A percentile compares a stretch with the other conserved stretches of the same genome.
Evolutionary conservation across 768 basidiomycete species (phyloP).

Genomic region (Antrodiella citrinella): DNA sequence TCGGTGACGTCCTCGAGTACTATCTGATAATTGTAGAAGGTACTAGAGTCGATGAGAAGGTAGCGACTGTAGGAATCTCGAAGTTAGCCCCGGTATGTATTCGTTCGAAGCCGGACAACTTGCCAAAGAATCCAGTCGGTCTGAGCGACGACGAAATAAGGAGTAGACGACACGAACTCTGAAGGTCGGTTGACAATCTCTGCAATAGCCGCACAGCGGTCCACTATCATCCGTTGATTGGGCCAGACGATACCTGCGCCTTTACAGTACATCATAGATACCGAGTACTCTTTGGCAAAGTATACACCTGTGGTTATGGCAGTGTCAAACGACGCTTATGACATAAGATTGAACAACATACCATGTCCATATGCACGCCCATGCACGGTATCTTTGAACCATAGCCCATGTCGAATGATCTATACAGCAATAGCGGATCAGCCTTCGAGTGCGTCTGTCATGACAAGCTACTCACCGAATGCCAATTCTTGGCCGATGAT

Average conservation of each 20-base stretch:
- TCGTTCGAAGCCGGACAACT: conserved; percentile 16
- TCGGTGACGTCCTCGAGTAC: no score
- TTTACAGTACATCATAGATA: conserved; percentile 40
- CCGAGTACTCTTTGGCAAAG: conserved; percentile 47
- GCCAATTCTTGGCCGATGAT: conserved; percentile 59
- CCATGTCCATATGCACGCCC: conserved; percentile 62
- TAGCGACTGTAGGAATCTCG: conserved; percentile 39
- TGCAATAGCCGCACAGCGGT: conserved; percentile 47
- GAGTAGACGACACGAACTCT: conserved; percentile 43
- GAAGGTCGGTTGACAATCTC: conserved; percentile 58
- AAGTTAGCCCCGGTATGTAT: no score
- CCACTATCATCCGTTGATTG: conserved; percentile 40
- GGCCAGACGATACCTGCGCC: conserved; percentile 33
- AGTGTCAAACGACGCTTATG: no score
- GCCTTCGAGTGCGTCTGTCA: not conserved
- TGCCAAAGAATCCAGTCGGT: conserved; percentile 69
- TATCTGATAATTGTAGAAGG: conserved; percentile 3
- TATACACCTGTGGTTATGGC: conserved; percentile 64
- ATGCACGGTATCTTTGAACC: conserved; percentile 46
- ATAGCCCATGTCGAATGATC: conserved; percentile 69
- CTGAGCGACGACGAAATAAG: conserved; percentile 52
- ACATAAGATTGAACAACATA: conserved; percentile 14
- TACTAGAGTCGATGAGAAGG: conserved; percentile 47
- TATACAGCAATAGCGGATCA: no score
- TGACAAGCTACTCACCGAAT: conserved; percentile 39